Conservation (phyloP, 2,329 filamentous ascomycete species). For the Nemania sp. region DNA sequence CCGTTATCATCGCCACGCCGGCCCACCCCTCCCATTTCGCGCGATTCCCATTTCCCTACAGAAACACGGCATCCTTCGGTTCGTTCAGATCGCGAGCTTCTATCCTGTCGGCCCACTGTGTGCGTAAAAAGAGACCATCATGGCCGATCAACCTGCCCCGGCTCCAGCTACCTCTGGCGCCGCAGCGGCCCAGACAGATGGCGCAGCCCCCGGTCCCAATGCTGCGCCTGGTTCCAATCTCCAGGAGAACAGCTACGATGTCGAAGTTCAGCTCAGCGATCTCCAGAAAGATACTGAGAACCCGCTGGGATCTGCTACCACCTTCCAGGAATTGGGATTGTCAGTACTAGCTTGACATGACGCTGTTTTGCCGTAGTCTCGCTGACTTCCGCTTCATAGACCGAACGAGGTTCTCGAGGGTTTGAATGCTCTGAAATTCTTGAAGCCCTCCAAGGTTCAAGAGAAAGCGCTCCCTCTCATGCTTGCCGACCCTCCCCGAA, state of each 20-base stretch:
- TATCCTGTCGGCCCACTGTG: background rate
- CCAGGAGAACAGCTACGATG: conserved; percentile 78
- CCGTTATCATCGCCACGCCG: background rate
- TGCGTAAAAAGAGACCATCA: conserved; percentile 15
- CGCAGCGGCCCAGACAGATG: conserved; percentile 44
- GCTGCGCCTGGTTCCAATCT: conserved; percentile 57
- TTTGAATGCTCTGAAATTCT: conserved; percentile 80
- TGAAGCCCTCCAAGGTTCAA: conserved; percentile 97
- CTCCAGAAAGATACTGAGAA: conserved; percentile 85
- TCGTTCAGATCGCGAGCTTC: background rate
- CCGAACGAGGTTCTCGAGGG: conserved; percentile 66
- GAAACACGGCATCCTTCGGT: background rate
- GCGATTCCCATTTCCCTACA: background rate
- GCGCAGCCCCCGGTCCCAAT: conserved; percentile 49
- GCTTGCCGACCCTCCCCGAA: conserved; percentile 80
- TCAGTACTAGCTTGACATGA: conserved; percentile 51
- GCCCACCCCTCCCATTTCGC: background rate
- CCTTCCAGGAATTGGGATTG: conserved; percentile 86
- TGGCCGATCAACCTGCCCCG: conserved; percentile 32
- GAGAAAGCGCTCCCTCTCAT: conserved; percentile 91
- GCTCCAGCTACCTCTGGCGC: conserved; percentile 23
- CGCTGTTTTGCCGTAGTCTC: background rate
- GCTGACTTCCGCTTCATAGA: conserved; percentile 26
- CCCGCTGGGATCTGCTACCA: conserved; percentile 82
- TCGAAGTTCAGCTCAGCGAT: conserved; percentile 90